Conservation (phyloP, 2,329 filamentous ascomycete genomes). For the Ustulina deusta region DNA sequence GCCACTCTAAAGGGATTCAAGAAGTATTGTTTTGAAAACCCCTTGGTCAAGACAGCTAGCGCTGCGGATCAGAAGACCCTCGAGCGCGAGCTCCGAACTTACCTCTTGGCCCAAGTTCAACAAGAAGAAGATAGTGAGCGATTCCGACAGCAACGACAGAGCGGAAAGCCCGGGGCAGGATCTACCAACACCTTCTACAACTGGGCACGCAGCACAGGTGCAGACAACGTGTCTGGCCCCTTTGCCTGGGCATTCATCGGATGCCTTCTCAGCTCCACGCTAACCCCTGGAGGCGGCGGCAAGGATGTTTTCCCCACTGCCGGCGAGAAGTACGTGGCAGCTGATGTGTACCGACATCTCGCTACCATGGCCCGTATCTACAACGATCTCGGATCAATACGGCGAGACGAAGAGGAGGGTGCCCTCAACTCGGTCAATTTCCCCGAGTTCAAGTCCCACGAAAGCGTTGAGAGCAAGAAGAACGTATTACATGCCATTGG, state of each 20-base stretch:
- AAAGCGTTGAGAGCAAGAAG: slow-evolving; percentile 29
- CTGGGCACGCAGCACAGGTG: slow-evolving; percentile 40
- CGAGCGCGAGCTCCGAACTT: slow-evolving; percentile 37
- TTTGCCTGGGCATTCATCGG: slow-evolving; percentile 40
- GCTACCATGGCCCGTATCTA: slow-evolving; percentile 51
- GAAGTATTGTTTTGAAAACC: slow-evolving; percentile 36
- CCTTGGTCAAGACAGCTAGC: slow-evolving; percentile 34
- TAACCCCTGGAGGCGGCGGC: slow-evolving; percentile 32
- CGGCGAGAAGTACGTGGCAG: slow-evolving; percentile 39
- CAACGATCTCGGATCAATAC: slow-evolving; percentile 52
- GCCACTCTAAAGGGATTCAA: slow-evolving; percentile 37
- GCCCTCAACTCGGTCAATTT: slow-evolving; percentile 53
- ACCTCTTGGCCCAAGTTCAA: slow-evolving; percentile 37
- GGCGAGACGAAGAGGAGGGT: slow-evolving; percentile 48
- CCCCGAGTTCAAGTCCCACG: slow-evolving; percentile 44
- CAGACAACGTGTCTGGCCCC: slow-evolving; percentile 39
- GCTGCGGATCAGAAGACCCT: slow-evolving; percentile 32
- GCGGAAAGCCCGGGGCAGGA: slow-evolving; percentile 22
- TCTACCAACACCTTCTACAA: slow-evolving; percentile 38
- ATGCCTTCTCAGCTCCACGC: slow-evolving; percentile 35
- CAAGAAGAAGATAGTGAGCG: slow-evolving; percentile 39
- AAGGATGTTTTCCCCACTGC: slow-evolving; percentile 39
- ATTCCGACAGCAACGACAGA: slow-evolving; percentile 27
- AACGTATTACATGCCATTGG: slow-evolving; percentile 41
- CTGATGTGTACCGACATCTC: slow-evolving; percentile 40